Base-by-base conservation (phyloP, 1,284 basidiomycete genomes). In the Ceratobasidium sp. region DNA sequence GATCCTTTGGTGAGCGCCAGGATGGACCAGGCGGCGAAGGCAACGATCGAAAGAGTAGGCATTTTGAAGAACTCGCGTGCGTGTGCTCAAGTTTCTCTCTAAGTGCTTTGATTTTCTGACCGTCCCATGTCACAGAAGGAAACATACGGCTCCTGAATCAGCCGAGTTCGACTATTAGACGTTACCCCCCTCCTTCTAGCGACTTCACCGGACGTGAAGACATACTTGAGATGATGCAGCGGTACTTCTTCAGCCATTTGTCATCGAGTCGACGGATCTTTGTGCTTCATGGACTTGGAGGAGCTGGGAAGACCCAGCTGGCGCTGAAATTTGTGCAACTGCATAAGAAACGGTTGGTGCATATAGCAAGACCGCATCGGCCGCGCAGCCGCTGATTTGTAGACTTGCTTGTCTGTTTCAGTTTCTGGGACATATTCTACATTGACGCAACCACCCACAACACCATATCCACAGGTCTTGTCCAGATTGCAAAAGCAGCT, bases 281-380 rank as follows among this genome's bases (percentile, higher is more conserved):
- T 32, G 54, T 57, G 14, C 26, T 52, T 8, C 23, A 52, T 52
- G n/a, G n/a, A n/a, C n/a, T n/a, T n/a, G n/a, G n/a, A n/a, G n/a
- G n/a, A n/a, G n/a, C n/a, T n/a, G n/a, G n/a, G n/a, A n/a, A n/a
- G n/a, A n/a, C n/a, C n/a, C n/a, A n/a, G n/a, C n/a, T n/a, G n/a
- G n/a, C n/a, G 49, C 49, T 52, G 14, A 52, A 52, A 21, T 52
- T 52, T 52, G 49, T 23, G 23, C 49, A 52, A 23, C 14, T 52
- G 23, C 23, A 52, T 52, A 13, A 23, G 14, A 21, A 52, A 13
- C 14, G 26, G 49, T 23, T 8, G 11, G 43, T 44, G 9, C 43
- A 44, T n/a, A 44, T 44, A 11, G 8, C n/a, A n/a, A 23, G 11
- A 52, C 14, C n/a, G 21, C 49, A 14, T 52, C 14, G 21, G 49